phyloP scores from a whole-genome alignment of 352 stramenopile species.

The Phytophthora multivora region DNA sequence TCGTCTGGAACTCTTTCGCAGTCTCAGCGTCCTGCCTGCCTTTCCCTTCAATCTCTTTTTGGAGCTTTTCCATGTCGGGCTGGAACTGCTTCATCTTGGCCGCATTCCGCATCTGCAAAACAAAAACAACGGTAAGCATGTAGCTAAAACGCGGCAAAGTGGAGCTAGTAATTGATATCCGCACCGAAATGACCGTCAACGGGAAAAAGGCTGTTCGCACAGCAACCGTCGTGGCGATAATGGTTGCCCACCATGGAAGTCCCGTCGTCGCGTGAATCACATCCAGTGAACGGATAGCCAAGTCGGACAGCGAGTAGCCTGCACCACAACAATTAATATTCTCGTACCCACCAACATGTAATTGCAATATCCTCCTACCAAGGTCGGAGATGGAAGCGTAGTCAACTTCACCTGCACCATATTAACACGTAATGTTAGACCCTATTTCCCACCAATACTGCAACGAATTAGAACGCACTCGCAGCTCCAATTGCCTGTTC shows the following conservation, averaged over 20 bases:
- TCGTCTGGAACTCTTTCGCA: constrained; percentile 63
- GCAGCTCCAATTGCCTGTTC: constrained; percentile 55
- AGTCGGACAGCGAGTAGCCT: constrained; percentile 72
- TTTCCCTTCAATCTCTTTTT: constrained; percentile 64
- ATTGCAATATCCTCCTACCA: constrained; percentile 20
- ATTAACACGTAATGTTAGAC: constrained; percentile 11
- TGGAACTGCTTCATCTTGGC: constrained; percentile 86
- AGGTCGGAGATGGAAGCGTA: constrained; percentile 64
- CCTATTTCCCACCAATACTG: neutral
- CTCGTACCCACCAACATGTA: neutral
- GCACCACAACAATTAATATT: constrained; percentile 9
- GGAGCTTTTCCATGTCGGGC: constrained; percentile 85
- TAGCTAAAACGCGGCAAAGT: neutral
- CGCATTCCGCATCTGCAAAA: constrained; percentile 74
- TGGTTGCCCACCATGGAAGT: constrained; percentile 89
- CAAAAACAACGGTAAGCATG: neutral
- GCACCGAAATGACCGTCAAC: constrained; percentile 79
- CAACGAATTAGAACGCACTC: constrained; percentile 14
- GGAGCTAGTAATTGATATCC: constrained; percentile 4
- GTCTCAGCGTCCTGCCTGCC: constrained; percentile 52
- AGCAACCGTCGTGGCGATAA: constrained; percentile 81
- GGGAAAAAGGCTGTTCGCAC: constrained; percentile 78
- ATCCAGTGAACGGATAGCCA: constrained; percentile 78
- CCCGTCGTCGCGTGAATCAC: constrained; percentile 78
- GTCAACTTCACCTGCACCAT: constrained; percentile 47